These are phyloP conservation scores for Cucumis cinereus DNA, from an alignment of 306 rosid genomes.

Conservation along the genomic window DNA sequence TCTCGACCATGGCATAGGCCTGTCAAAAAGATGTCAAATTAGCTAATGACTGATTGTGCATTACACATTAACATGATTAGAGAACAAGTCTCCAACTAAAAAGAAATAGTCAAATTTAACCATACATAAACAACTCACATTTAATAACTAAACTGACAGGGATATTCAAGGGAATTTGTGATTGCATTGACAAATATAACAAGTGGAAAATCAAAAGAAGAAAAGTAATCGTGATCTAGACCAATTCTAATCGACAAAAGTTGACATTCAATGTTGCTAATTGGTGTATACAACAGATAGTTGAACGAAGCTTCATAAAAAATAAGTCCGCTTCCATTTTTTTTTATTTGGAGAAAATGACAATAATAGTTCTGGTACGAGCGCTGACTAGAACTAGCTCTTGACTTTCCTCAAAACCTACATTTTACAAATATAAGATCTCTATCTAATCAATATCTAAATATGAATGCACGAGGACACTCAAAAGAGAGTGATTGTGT, in stretches of 20 bases:
- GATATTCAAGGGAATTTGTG: neutral
- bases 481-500: neutral
- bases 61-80: neutral
- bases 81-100: neutral
- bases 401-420: neutral
- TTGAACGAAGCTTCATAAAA: neutral
- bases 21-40: slow-evolving; percentile 19
- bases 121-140: neutral
- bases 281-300: neutral
- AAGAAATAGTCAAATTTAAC: neutral
- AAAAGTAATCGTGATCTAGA: neutral
- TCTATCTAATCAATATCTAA: neutral
- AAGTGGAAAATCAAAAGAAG: neutral
- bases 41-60: neutral
- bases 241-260: neutral
- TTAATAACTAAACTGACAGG: neutral
- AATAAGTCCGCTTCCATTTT: neutral
- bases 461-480: neutral
- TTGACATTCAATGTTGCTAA: neutral
- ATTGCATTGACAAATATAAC: neutral
- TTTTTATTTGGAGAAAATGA: neutral
- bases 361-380: neutral
- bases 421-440: neutral
- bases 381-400: neutral
- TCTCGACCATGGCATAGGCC: slow-evolving; percentile 63